These are phyloP conservation scores for Nigrospora osmanthi DNA, from an alignment of 2,329 filamentous ascomycete genomes.

Conservation along the genomic window DNA sequence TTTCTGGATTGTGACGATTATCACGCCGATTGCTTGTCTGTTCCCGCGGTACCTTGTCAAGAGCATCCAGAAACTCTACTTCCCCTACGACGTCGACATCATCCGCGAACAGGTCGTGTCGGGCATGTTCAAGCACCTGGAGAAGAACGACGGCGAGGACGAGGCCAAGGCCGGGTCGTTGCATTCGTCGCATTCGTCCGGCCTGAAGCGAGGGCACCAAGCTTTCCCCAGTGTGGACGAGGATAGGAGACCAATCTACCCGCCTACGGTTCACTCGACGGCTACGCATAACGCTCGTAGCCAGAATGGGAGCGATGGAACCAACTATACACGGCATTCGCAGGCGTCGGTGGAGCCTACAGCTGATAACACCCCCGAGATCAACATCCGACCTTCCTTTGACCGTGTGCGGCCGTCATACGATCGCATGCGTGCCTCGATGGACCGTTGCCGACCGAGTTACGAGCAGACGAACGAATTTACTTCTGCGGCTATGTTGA, in stretches of 20 bases:
- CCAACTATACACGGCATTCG: constrained; percentile 67
- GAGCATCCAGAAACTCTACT: constrained; percentile 85
- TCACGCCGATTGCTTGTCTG: constrained; percentile 75
- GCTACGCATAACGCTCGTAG: constrained; percentile 70
- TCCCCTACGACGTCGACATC: constrained; percentile 89
- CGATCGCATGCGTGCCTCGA: constrained; percentile 77
- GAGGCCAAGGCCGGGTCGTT: constrained; percentile 23
- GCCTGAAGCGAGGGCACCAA: constrained; percentile 43
- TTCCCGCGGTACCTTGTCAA: constrained; percentile 85
- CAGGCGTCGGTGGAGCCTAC: constrained; percentile 48
- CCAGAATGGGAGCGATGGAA: constrained; percentile 89
- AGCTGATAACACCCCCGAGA: constrained; percentile 1
- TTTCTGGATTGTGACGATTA: constrained; percentile 79
- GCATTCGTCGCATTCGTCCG: constrained; percentile 45
- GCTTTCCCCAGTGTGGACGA: constrained; percentile 66
- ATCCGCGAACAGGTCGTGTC: constrained; percentile 83
- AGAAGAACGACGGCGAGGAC: constrained; percentile 25
- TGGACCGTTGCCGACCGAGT: constrained; percentile 76
- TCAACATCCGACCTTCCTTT: constrained; percentile 44
- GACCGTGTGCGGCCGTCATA: constrained; percentile 76
- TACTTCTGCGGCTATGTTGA: constrained; percentile 79
- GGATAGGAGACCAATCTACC: constrained; percentile 87
- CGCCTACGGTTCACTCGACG: constrained; percentile 65
- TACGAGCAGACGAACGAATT: constrained; percentile 88
- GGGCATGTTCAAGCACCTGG: constrained; percentile 73